phyloP scores from a whole-genome alignment of 352 stramenopile genomes.

The Phytopythium helicoides region DNA sequence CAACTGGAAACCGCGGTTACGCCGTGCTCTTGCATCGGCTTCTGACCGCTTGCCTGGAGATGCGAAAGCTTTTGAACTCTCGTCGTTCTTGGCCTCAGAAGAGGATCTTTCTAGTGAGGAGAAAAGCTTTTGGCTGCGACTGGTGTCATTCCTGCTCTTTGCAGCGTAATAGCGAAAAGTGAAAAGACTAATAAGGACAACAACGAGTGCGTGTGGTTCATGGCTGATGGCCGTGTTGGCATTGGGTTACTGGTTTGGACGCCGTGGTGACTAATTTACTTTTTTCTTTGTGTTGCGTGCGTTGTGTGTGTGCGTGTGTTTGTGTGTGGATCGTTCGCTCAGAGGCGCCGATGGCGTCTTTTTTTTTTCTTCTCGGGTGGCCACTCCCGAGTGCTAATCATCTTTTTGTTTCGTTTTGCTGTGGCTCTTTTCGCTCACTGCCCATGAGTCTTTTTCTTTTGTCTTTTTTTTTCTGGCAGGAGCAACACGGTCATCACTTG shows the following conservation, averaged over 20 bases:
- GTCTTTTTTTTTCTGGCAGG: slow-evolving; percentile 19
- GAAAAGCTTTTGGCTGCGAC: slow-evolving; percentile 51
- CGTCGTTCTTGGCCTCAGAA: slow-evolving; percentile 27
- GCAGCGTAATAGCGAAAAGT: slow-evolving; percentile 5
- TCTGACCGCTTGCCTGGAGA: slow-evolving; percentile 1
- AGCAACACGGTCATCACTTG: slow-evolving; percentile 55
- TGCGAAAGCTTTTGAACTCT: slow-evolving; percentile 23
- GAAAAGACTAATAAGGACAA: neutral
- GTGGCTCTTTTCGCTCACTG: slow-evolving; percentile 7
- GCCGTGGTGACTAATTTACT: slow-evolving; percentile 18
- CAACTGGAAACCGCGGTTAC: slow-evolving; percentile 34
- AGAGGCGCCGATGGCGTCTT: neutral
- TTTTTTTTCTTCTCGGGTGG: slow-evolving; percentile 5
- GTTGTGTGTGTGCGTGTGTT: slow-evolving; percentile 1
- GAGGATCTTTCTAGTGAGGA: slow-evolving; percentile 23
- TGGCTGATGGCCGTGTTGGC: neutral
- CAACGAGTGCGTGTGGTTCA: neutral
- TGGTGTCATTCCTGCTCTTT: slow-evolving; percentile 68
- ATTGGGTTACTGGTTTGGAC: too few relatives aligned
- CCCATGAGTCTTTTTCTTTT: slow-evolving; percentile 2
- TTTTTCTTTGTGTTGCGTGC: slow-evolving; percentile 16
- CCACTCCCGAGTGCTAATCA: slow-evolving; percentile 1
- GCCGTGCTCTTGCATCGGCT: slow-evolving; percentile 16
- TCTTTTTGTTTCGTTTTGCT: slow-evolving; percentile 13
- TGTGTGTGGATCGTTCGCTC: neutral